phyloP scores from a whole-genome alignment of 805 yeast genomes.

The Cyberlindnera lachancei region DNA sequence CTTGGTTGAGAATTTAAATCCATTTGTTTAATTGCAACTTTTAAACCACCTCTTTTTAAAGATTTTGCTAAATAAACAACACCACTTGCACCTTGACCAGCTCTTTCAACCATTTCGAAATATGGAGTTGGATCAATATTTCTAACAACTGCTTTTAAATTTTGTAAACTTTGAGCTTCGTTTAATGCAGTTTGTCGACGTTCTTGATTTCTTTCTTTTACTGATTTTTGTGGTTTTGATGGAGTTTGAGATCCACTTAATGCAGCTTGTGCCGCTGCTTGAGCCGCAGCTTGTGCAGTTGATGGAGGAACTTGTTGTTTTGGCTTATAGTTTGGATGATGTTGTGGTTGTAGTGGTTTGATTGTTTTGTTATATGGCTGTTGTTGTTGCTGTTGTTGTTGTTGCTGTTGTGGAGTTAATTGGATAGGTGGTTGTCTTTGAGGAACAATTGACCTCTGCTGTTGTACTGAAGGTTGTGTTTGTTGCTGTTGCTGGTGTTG shows the following conservation, averaged over 20 bases:
- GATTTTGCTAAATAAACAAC: conserved; percentile 84
- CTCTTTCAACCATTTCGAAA: conserved; percentile 70
- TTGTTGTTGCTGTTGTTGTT: conserved; percentile 9
- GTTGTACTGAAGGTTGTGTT: conserved; percentile 7
- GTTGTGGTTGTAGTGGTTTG: conserved; percentile 9
- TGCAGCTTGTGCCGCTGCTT: conserved; percentile 31
- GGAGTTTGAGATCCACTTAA: conserved; percentile 19
- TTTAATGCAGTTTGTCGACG: conserved; percentile 56
- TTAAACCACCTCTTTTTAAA: conserved; percentile 43
- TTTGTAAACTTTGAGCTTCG: conserved; percentile 82
- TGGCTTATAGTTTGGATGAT: conserved; percentile 8
- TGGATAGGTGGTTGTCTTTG: conserved; percentile 9
- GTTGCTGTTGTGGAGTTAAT: conserved; percentile 9
- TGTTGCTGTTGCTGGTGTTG: conserved; percentile 17
- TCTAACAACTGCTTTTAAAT: conserved; percentile 74
- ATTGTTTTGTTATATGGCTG: conserved; percentile 1
- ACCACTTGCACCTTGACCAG: conserved; percentile 98
- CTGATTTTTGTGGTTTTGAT: conserved; percentile 20
- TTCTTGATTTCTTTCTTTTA: conserved; percentile 34
- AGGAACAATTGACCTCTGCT: conserved; percentile 20
- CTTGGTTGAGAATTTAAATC: conserved; percentile 86
- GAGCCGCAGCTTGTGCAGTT: conserved; percentile 18
- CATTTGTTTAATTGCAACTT: conserved; percentile 96
- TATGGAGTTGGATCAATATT: conserved; percentile 79
- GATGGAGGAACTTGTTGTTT: conserved; percentile 8